Base-by-base conservation (phyloP, 768 basidiomycete species). In the Sutorius australiensis region DNA sequence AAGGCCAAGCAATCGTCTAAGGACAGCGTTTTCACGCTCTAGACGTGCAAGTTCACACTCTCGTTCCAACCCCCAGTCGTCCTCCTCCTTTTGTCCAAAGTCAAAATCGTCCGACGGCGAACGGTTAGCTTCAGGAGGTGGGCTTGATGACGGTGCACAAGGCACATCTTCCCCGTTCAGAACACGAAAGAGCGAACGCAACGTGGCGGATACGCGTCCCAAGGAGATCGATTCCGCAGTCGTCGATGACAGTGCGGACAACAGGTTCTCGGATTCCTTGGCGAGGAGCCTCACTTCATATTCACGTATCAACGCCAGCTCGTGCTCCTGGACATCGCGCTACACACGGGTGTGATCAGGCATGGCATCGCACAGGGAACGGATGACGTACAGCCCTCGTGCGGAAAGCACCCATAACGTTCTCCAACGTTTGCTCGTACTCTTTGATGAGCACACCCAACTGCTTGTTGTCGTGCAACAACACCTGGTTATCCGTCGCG, bases 381-480 rank as follows among this genome's bases (percentile, higher is more conserved):
- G 19, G 19, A 39, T 51, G 45, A 82, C 91, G 54, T 68, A 98
- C 95, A 31, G 97, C 95, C 43, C 91, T 83, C 53, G 84, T 88
- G 51, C 97, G 80, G 72, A 99, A 99, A 28, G 72, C 63, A 78
- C 85, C 82, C 97, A 99, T 99, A 40, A 98, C 83, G 7, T 80
- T 89, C 70, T 99, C 97, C 31, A 99, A 74, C 0, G 95, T 98
- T 65, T 92, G 89, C 67, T 99, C 97, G 64, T 97, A 98, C 67
- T 99, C 97, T 63, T 94, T 94, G 62, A 98, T 86, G 48, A 99
- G 75, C 6, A 80, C 75, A 58, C 87, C 90, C 31, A 99, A 78
- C 61, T 98, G 95, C 67, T 97, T 95, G 76, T 98, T 99, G 73
- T 98, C 97, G 61, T 95, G 82, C 62, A 90, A 82, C 39, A 99